phyloP scores from a whole-genome alignment of 2,329 filamentous ascomycete species.

The Exophiala sideris region DNA sequence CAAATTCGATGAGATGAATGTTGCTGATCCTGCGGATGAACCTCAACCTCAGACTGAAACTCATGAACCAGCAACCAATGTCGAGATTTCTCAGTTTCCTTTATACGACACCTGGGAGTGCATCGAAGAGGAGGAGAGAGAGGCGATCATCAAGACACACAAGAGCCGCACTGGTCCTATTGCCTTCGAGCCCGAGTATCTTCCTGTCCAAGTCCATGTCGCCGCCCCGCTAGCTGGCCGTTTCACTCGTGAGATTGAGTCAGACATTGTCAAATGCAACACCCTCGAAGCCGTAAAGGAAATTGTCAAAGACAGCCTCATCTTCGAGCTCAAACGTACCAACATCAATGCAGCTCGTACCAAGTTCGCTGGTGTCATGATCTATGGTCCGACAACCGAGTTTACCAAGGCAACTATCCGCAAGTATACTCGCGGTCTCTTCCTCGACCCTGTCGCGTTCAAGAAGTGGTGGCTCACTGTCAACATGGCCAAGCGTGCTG shows the following conservation, averaged over 20 bases:
- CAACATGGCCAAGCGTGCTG: background rate
- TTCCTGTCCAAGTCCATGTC: conserved; percentile 8
- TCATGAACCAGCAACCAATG: background rate
- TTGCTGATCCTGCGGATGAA: background rate
- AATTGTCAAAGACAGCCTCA: conserved; percentile 5
- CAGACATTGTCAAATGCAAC: conserved; percentile 10
- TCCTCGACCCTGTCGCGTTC: conserved; percentile 12
- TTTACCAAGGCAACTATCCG: conserved; percentile 4
- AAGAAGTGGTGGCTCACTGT: conserved; percentile 16
- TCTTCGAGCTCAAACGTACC: conserved; percentile 1
- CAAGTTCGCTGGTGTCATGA: conserved; percentile 12
- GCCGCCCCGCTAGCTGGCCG: conserved; percentile 4
- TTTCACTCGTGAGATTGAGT: conserved; percentile 14
- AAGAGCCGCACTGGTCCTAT: background rate
- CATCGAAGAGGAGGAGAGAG: conserved; percentile 2
- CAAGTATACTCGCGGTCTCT: conserved; percentile 11
- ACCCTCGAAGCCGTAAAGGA: conserved; percentile 13
- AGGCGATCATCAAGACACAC: background rate
- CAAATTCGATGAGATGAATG: conserved; percentile 1
- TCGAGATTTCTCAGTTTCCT: conserved; percentile 2
- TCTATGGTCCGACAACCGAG: conserved; percentile 6
- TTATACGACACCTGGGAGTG: conserved; percentile 7
- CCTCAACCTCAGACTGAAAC: background rate
- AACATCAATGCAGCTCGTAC: background rate
- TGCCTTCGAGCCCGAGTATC: conserved; percentile 1